Percentiles rank a stretch among this genome's conserved stretches.
phyloP scores from a whole-genome alignment of 1,284 basidiomycete genomes.

The Malassezia caprae region DNA sequence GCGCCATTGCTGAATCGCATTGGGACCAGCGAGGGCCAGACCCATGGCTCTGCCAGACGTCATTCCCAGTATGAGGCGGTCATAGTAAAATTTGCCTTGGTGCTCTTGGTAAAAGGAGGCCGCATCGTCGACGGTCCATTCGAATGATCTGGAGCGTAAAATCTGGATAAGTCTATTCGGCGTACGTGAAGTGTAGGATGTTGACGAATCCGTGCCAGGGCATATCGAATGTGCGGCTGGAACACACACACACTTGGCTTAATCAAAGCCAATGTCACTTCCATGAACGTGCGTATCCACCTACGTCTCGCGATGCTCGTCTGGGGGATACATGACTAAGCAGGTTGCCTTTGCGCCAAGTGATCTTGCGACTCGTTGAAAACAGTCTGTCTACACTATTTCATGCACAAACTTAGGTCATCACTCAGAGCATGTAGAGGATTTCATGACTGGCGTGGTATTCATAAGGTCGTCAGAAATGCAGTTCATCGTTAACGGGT shows the following conservation, averaged over 20 bases:
- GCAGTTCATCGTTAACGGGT: neutral
- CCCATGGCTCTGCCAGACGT: slow-evolving; percentile 35
- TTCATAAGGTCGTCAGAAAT: too few species aligned
- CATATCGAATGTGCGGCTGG: slow-evolving; percentile 22
- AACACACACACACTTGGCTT: slow-evolving; percentile 42
- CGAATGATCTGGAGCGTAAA: slow-evolving; percentile 25
- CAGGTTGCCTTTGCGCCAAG: neutral
- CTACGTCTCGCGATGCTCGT: neutral
- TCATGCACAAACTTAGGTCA: too few species aligned
- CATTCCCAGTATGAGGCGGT: slow-evolving; percentile 40
- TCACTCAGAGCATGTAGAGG: too few species aligned
- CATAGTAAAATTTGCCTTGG: slow-evolving; percentile 41
- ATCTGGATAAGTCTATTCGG: slow-evolving; percentile 30
- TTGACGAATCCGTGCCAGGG: slow-evolving; percentile 3
- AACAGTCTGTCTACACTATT: neutral
- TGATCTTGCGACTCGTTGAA: neutral
- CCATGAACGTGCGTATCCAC: neutral
- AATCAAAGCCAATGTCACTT: slow-evolving; percentile 40
- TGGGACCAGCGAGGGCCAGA: slow-evolving; percentile 31
- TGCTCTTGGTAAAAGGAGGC: slow-evolving; percentile 43
- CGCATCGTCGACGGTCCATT: slow-evolving; percentile 37
- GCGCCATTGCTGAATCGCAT: slow-evolving; percentile 35
- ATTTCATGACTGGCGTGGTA: too few species aligned
- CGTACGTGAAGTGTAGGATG: slow-evolving; percentile 22
- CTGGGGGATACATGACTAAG: neutral